These are phyloP conservation scores for Eimeria necatrix DNA, from an alignment of 169 alveolate genomes.

Conservation along the genomic window DNA sequence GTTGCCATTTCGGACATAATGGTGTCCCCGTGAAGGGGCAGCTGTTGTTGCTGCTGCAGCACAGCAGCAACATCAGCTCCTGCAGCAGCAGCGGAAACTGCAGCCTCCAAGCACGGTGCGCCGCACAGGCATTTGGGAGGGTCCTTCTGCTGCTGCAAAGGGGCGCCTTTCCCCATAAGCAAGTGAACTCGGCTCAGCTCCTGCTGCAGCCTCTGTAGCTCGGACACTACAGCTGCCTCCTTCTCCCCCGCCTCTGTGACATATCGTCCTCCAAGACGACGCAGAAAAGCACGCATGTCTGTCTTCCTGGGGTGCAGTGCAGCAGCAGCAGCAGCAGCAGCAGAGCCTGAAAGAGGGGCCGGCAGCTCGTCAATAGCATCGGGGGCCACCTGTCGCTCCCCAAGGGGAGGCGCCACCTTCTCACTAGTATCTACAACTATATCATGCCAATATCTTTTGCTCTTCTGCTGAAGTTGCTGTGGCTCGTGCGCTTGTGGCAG, in stretches of 20 bases:
- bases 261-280: conserved; percentile 25
- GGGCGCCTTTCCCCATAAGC: conserved; percentile 54
- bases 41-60: conserved; percentile 68
- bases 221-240: conserved; percentile 26
- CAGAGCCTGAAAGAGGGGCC: not conserved
- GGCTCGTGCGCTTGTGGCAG: not conserved
- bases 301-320: conserved; percentile 41
- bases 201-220: conserved; percentile 58
- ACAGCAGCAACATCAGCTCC: conserved; percentile 72
- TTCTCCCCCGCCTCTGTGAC: conserved; percentile 41
- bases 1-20: conserved; percentile 41
- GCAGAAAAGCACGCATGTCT: conserved; percentile 43
- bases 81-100: conserved; percentile 55
- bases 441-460: not conserved
- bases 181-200: conserved; percentile 45
- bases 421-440: not conserved
- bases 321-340: conserved; percentile 28
- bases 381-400: conserved; percentile 50
- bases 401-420: conserved; percentile 3
- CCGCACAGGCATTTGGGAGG: conserved; percentile 56
- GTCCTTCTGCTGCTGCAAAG: conserved; percentile 54
- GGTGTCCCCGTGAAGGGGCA: conserved; percentile 63
- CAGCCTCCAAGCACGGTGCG: conserved; percentile 29
- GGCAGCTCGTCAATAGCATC: not conserved
- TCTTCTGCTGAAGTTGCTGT: conserved; percentile 3